Evolutionary conservation across 2,329 filamentous ascomycete genomes (phyloP), one percentile per base, ranked within the genome.

Genomic region (Penicillium sp.): DNA sequence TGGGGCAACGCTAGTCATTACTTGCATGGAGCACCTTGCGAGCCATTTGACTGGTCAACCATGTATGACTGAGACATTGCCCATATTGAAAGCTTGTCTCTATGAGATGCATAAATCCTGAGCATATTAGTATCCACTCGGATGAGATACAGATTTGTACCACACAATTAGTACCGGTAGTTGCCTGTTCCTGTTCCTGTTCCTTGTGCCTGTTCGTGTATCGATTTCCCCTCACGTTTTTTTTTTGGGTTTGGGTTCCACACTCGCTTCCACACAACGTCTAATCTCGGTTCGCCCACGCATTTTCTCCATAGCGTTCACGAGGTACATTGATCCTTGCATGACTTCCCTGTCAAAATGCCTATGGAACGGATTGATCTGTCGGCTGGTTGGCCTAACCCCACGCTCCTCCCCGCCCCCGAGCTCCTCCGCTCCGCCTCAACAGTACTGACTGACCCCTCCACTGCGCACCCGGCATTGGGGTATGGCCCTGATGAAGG

Each of bases 401-500:
- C 80, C 35, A 73, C 77, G 26, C 82, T 94, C 6, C 81, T 95
- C 9, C 89, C 91, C 6, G 81, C 82, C 2, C 70, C 78, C 4
- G 77, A 86, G 14, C 80, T 95, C 54, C 79, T 82, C 33, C 73
- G 76, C 26, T 87, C 89, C 25, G 79, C 87, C 54, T 76, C 81
- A 55, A 76, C 77, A 50, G 83, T 86, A 8, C 81, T 95, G 46
- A 78, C 82, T 14, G 78, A 88, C 66, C 81, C 84, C 9, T 68
- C 73, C 8, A 75, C 88, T 54, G 84, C 81, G 53, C 76, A 80
- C 2, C 83, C 86, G 1, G 88, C 82, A n/a, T 80, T 96, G 35
- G 81, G 87, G 55, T 96, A 96, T 67, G 92, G 88, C 0, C 87
- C 90, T 0, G 90, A 95, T 70, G 77, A 84, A 42, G 92, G 92